A percentile compares a stretch with the other conserved stretches of the same genome.
These are phyloP conservation scores for Hortiboletus campestris DNA, from an alignment of 768 basidiomycete species.

Conservation along the genomic window DNA sequence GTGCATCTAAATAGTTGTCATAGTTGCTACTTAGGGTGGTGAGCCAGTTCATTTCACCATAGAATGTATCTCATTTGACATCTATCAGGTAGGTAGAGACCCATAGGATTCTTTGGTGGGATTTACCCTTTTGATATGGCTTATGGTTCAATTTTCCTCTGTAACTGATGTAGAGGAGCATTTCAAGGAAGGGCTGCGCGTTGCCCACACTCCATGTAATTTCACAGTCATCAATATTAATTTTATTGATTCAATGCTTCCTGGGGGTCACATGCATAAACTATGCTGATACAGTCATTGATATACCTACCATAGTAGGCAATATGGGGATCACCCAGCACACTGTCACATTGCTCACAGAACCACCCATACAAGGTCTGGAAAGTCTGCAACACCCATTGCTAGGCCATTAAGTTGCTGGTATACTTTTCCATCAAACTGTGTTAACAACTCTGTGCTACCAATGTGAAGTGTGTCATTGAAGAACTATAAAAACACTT, in stretches of 20 bases:
- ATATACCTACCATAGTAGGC: no score
- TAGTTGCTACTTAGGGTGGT: not conserved
- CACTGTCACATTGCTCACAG: no score
- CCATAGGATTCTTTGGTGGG: conserved; percentile 7
- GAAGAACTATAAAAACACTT: not conserved
- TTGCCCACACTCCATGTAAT: not conserved
- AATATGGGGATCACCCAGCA: no score
- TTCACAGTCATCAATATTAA: not conserved
- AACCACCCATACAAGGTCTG: conserved; percentile 5
- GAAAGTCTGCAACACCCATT: conserved; percentile 5
- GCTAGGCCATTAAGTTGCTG: not conserved
- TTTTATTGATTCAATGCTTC: accelerated
- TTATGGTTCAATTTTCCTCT: not conserved
- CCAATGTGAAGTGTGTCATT: not conserved
- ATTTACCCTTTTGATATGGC: not conserved
- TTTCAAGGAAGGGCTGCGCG: not conserved
- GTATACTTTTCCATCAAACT: not conserved
- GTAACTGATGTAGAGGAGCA: not conserved
- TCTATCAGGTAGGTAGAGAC: not conserved
- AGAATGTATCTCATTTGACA: conserved; percentile 8
- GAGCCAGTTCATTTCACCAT: not conserved
- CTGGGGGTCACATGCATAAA: not conserved
- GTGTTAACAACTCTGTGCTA: not conserved
- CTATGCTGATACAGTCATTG: no score
- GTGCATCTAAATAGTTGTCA: not conserved